These are phyloP conservation scores for Trichosporon sp. DNA, from an alignment of 1,284 basidiomycete species.

Conservation along the genomic window DNA sequence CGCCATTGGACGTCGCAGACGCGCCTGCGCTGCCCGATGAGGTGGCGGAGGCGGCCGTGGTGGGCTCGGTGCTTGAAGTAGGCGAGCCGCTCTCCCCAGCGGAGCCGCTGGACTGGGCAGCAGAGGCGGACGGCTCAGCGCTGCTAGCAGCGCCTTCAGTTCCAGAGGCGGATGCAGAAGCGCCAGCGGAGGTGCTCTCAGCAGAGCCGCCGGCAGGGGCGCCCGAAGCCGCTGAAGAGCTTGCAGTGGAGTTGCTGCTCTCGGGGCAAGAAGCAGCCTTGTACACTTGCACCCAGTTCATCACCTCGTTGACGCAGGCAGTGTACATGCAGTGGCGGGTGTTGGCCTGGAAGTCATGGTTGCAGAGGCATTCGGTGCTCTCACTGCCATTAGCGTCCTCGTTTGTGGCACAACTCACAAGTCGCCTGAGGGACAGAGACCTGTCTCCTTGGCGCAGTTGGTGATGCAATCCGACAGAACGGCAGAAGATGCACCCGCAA, in stretches of 20 bases:
- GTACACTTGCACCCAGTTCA: neutral
- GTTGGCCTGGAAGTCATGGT: neutral
- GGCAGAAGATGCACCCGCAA: constrained; percentile 17
- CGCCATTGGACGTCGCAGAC: neutral
- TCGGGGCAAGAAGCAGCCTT: neutral
- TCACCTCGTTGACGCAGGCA: neutral
- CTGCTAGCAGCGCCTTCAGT: neutral
- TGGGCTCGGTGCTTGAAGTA: neutral
- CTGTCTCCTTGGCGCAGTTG: constrained; percentile 1
- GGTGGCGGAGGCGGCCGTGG: neutral
- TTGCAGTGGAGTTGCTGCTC: neutral
- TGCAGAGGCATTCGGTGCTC: constrained; percentile 4
- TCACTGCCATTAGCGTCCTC: neutral
- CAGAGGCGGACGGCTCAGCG: neutral
- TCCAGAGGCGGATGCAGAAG: neutral
- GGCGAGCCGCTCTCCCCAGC: neutral
- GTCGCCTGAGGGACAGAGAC: neutral
- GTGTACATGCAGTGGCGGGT: constrained; percentile 8
- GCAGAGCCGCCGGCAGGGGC: neutral
- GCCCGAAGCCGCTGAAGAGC: neutral
- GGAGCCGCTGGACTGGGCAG: neutral
- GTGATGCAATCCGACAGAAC: constrained; percentile 5
- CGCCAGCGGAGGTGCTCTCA: neutral
- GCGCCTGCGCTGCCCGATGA: neutral
- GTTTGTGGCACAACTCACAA: neutral